Evolutionary conservation across 176 grass and related monocot species (phyloP).

Genomic region (Eleusine indica): DNA sequence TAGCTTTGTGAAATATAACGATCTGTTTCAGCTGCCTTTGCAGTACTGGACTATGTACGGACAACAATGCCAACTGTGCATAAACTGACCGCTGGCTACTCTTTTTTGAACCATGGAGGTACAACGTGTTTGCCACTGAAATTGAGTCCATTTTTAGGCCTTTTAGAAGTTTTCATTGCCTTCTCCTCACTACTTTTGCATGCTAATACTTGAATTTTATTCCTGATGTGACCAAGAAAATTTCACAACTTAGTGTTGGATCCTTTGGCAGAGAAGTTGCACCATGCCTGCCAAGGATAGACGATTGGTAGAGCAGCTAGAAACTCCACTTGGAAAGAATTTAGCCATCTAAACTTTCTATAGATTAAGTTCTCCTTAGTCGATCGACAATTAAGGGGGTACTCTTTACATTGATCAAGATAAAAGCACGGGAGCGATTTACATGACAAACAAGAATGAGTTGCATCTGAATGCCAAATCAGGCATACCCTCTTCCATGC

Average conservation of each 20-base stretch:
- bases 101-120: neutral
- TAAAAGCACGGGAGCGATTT: conserved; percentile 35
- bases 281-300: neutral
- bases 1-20: neutral
- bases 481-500: conserved; percentile 40
- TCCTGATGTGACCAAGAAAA: neutral
- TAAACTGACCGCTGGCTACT: neutral
- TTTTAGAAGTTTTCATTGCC: neutral
- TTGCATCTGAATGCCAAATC: conserved; percentile 43
- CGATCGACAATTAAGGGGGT: neutral
- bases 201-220: neutral
- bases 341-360: neutral
- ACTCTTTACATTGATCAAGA: conserved; percentile 12
- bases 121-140: neutral
- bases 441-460: conserved; percentile 34
- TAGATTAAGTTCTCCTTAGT: neutral
- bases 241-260: neutral
- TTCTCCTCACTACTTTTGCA: neutral
- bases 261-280: neutral
- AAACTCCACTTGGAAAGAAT: neutral
- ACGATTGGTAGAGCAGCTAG: neutral
- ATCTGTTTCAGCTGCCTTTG: conserved; percentile 29
- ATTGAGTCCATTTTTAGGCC: neutral
- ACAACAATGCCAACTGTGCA: conserved; percentile 26
- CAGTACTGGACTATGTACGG: neutral